Base-by-base conservation (phyloP, 2,329 filamentous ascomycete species). In the Graphium sp. region DNA sequence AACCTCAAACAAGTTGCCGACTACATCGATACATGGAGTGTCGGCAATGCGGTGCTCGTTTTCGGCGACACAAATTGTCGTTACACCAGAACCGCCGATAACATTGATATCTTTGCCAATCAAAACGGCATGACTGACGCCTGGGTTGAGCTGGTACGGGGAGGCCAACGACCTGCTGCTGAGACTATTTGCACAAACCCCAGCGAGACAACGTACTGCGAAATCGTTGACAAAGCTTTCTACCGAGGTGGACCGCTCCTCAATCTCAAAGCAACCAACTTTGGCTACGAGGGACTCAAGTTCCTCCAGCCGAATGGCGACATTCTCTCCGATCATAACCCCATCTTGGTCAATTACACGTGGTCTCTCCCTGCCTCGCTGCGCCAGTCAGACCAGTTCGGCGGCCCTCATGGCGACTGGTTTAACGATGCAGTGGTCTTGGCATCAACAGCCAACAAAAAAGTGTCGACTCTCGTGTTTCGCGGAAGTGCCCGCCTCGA, bases 141-240 rank as follows among this genome's bases (percentile, higher is more conserved):
- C 1, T 78, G 71, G 68, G 53, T 78, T 9, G 48, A 73, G 39
- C 52, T 74, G 1, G 47, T 62, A 22, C 53, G 51, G 10, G 47
- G 43, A 15, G 64, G 65, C 8, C 46, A 53, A 7, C 49, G 56
- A 17, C 66, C 68, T 0, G 45, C 50, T 9, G 38, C 40, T 18
- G 52, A 63, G 38, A 35, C 47, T 13, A 31, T 66, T 11, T 79
- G 74, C 47, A 47, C 47, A n/a, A 74, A 73, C 38, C 73, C 73
- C 0, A 59, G 59, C 18, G 52, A 53, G 1, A 57, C 48, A 26
- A 56, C 57, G 40, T 44, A 47, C 5, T 79, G 74, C 46, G 74
- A 79, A 50, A 68, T 62, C 4, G 69, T 78, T 21, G 74, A 78
- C 48, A 79, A 78, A 49, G 52, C 74, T 26, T 63, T 74, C 38